phyloP scores from a whole-genome alignment of 768 basidiomycete species.

The Porphyrellus cyaneotinctus region DNA sequence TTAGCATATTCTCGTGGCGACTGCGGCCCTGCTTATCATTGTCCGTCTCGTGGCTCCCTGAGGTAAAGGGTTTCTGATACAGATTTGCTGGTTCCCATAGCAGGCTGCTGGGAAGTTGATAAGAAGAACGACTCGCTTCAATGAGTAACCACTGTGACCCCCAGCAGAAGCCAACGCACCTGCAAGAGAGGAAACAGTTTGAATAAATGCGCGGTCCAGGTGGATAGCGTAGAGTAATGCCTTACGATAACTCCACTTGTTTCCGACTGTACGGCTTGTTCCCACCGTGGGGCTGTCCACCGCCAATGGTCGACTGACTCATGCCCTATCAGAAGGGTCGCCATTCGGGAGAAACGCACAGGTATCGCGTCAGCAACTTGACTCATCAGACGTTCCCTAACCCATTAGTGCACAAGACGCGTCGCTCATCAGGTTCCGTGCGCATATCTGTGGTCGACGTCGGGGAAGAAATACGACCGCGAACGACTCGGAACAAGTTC shows the following conservation, averaged over 20 bases:
- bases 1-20: not conserved
- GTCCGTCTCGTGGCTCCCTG: not conserved
- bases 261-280: not conserved
- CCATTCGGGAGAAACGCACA: slow-evolving; percentile 3
- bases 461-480: not conserved
- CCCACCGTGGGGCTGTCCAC: slow-evolving; percentile 6
- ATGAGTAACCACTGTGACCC: not conserved
- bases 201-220: not conserved
- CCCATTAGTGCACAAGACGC: not conserved
- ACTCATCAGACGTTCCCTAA: slow-evolving; percentile 16
- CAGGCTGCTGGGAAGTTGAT: not conserved
- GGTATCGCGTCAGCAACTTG: slow-evolving; percentile 21
- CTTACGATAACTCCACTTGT: not conserved
- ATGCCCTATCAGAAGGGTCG: slow-evolving; percentile 15
- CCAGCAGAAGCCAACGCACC: not conserved
- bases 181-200: not conserved
- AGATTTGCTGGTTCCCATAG: slow-evolving; percentile 4
- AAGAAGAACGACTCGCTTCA: not conserved
- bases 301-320: not conserved
- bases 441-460: not conserved
- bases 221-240: not conserved
- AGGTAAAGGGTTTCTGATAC: not conserved
- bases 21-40: not conserved
- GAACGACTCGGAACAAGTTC: not conserved
- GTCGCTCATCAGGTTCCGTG: not conserved